Evolutionary conservation across 208 protist species (phyloP).

Genomic region (Trypanosoma theileri): DNA sequence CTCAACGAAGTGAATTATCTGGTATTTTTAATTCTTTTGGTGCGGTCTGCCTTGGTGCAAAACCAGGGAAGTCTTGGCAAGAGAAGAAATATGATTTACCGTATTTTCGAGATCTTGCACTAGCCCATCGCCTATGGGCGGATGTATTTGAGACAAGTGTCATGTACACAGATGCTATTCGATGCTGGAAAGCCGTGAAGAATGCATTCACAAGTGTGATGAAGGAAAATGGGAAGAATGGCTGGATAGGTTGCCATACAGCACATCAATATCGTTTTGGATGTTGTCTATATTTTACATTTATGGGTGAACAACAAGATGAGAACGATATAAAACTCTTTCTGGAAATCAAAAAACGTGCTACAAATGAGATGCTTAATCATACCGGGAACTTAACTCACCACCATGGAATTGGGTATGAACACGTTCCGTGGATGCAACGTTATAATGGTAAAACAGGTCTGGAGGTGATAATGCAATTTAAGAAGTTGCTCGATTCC

Average conservation of each 20-base stretch:
- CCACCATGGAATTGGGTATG: constrained; percentile 92
- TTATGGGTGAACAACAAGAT: constrained; percentile 78
- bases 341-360: constrained; percentile 81
- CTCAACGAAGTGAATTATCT: constrained; percentile 61
- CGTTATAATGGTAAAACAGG: constrained; percentile 70
- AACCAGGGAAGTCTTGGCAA: constrained; percentile 83
- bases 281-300: constrained; percentile 94
- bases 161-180: constrained; percentile 81
- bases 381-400: constrained; percentile 87
- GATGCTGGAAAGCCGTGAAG: constrained; percentile 91
- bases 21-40: constrained; percentile 63
- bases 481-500: constrained; percentile 86
- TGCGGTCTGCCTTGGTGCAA: constrained; percentile 58
- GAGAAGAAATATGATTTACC: constrained; percentile 94
- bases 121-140: constrained; percentile 82
- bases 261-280: constrained; percentile 91
- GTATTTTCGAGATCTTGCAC: constrained; percentile 89
- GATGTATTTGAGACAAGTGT: constrained; percentile 93
- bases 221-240: constrained; percentile 71
- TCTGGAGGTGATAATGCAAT: constrained; percentile 64
- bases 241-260: constrained; percentile 92
- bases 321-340: constrained; percentile 91
- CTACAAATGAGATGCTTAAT: constrained; percentile 87
- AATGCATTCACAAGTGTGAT: constrained; percentile 76
- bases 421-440: constrained; percentile 93